Base-by-base conservation (phyloP, 306 rosid species). In the Quercus ilex region DNA sequence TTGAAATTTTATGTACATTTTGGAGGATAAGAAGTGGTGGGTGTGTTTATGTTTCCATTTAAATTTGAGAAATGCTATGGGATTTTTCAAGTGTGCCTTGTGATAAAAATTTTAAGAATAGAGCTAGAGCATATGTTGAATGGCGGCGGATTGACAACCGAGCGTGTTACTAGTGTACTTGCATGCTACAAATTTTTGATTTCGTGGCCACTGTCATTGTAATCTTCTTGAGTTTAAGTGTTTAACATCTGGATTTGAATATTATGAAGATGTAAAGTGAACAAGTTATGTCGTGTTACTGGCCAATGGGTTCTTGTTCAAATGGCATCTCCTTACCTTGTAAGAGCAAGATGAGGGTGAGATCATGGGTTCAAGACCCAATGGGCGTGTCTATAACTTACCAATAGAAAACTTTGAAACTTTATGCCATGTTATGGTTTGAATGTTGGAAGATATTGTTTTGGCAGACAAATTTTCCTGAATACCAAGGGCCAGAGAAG, bases 401-500 rank as follows among this genome's bases (percentile, higher is more conserved):
- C 53, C 53, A 49, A 49, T 49, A 49, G 14, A 49, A 49, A 49
- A 49, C 4, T 12, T 10, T 46, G 2, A 46, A 46, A 49, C 31
- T 51, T 71, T 76, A 58, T 75, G 69, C 31, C 21, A 15, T 62
- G 35, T 41, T 78, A 65, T 77, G 55, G 31, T 57, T 77, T 82
- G 62, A 86, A 78, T 81, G 74, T n/a, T 53, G 49, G 76, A 63
- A 69, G 60, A 74, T 21, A 63, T 64, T 69, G 68, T 67, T 85
- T 74, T 88, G 73, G 81, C 92, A 95, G 99, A 93, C 99, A 78
- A 95, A 93, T 89, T 90, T 93, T 57, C 90, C 92, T 1, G 99
- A 95, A 46, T 95, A 90, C 81, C 99, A 93, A 85, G 99, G 97
- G 56, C 90, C 98, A 4, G 99, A 95, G 92, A 95, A 95, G 94